Conservation (phyloP, 2,329 filamentous ascomycete genomes). For the Pseudogymnoascus sp. region DNA sequence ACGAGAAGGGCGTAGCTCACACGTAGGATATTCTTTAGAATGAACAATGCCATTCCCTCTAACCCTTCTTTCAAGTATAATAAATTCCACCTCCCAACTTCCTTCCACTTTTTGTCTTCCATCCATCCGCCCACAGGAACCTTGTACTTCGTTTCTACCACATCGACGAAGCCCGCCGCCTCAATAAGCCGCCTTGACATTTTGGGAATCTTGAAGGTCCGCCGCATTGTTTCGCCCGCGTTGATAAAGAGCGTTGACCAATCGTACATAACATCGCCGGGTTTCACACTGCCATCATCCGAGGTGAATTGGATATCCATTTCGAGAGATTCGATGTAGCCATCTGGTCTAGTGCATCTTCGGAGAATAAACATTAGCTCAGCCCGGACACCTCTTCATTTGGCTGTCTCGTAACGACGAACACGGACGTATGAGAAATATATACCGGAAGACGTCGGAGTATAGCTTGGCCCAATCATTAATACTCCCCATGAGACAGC, state of each 20-base stretch:
- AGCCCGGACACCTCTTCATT: background rate
- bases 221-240: conserved; percentile 25
- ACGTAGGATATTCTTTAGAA: background rate
- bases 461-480: conserved; percentile 19
- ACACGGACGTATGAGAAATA: background rate
- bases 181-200: background rate
- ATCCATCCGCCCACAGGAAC: conserved; percentile 8
- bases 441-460: conserved; percentile 8
- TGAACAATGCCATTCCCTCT: background rate
- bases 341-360: conserved; percentile 32
- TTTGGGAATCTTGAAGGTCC: background rate
- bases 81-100: background rate
- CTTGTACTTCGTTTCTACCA: background rate
- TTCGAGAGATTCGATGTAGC: conserved; percentile 37
- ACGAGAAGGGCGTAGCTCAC: background rate
- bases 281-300: conserved; percentile 31
- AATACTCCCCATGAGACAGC: conserved; percentile 19
- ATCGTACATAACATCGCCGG: background rate
- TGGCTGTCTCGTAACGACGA: background rate
- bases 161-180: conserved; percentile 7
- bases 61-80: background rate
- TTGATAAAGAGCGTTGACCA: conserved; percentile 27
- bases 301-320: conserved; percentile 28
- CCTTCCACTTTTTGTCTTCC: background rate
- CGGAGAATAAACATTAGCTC: background rate